Base-by-base conservation (phyloP, 352 stramenopile genomes). In the Elongisporangium prolatum region DNA sequence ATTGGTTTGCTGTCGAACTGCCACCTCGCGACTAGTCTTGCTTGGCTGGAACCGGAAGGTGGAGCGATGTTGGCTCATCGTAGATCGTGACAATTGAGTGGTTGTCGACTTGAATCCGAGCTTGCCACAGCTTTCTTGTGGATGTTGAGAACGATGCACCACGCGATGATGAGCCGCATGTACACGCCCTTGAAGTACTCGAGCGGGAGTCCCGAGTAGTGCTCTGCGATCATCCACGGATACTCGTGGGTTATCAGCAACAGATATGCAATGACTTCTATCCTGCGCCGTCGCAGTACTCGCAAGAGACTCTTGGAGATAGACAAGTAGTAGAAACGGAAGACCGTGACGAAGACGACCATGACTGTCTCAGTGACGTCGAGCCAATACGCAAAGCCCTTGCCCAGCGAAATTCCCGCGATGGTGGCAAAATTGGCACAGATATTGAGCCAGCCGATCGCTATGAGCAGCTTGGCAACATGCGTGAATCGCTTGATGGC, bases 301-400 rank as follows among this genome's bases (percentile, higher is more conserved):
- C 20, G 21, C 10, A 49, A 24, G 11, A 59, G 54, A n/a, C 71
- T 67, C 4, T 58, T 56, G 0, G 58, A 54, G 11, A 75, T 66
- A 11, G 54, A 34, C 25, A 80, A 22, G 48, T 74, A 80, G 47
- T 69, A 74, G 59, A 77, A 77, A 18, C 71, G 71, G 44, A 83
- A 83, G 38, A 65, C 37, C 25, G 77, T 63, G 21, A 76, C 64
- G 56, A 78, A 80, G 18, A 69, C 18, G 16, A 80, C 50, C 11
- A 56, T 67, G 49, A 66, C 16, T 50, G 66, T 61, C 55, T 83
- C 65, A 7, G 68, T 55, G 48, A 62, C 52, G 57, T 73, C 63
- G 22, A 60, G 50, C 8, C 69, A 5, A 4, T 58, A 37, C n/a
- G 70, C 52, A 11, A 67, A 21, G 1, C 10, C 17, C 17, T 60